Base-by-base conservation (phyloP, 2,329 filamentous ascomycete genomes). In the Berkeleyomyces basicola region DNA sequence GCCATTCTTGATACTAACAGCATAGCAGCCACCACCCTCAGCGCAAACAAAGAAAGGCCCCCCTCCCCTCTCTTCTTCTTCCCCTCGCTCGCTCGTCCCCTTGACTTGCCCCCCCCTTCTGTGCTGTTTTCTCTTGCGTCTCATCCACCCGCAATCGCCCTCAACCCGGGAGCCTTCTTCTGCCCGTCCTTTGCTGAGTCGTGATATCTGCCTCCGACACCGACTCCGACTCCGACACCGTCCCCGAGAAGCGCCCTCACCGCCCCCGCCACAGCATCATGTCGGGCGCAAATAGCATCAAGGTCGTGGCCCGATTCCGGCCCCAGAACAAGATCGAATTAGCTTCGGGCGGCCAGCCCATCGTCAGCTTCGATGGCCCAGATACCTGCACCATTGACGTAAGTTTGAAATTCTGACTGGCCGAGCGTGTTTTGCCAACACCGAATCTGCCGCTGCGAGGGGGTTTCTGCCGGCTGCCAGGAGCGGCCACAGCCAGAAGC, bases 321-420 rank as follows among this genome's bases (percentile, higher is more conserved):
- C 93, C 93, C 70, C 92, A 96, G 77, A 99, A 99, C 80, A 90
- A 89, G 77, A 76, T 93, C 74, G 93, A 99, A 79, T 80, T 95
- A 72, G 85, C 86, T 66, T 91, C 87, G 71, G 90, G 90, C 74
- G 92, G 92, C 74, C 86, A 93, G 75, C 88, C 91, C 66, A 92
- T 99, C 68, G 93, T 99, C 67, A 78, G 81, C 59, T 97, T 99
- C 74, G 84, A 88, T 72, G 85, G 86, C 68, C 86, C 91, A 63
- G 92, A 97, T 72, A 95, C 91, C 71, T 96, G 91, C 77, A 81
- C 77, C 63, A 78, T 97, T 73, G 86, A 88, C 70, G 90, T 95
- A 82, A 73, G 84, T 78, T 61, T n/a, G 62, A 16, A n/a, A 0
- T 55, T 7, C 7, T 55, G 51, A n/a, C 31, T 55, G 51, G 7